Conservation (phyloP, 2,329 filamentous ascomycete genomes). For the Talaromyces marneffei region DNA sequence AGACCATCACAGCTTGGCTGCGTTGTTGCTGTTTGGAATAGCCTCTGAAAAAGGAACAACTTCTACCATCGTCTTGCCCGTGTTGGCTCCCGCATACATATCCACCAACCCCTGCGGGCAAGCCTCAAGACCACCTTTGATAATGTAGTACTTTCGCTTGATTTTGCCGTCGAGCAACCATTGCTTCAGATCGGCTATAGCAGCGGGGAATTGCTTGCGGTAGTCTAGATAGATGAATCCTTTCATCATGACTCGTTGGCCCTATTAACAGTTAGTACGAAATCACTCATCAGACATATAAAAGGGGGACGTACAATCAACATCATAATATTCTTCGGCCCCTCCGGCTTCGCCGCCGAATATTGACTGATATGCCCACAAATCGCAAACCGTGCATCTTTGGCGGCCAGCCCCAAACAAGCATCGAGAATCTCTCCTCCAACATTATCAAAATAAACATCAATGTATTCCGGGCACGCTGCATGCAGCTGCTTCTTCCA, state of each 20-base stretch:
- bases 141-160: slow-evolving; percentile 64
- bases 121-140: slow-evolving; percentile 60
- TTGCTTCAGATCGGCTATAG: slow-evolving; percentile 55
- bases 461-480: slow-evolving; percentile 55
- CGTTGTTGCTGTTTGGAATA: slow-evolving; percentile 21
- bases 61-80: slow-evolving; percentile 55
- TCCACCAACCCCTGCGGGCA: slow-evolving; percentile 59
- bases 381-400: slow-evolving; percentile 61
- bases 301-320: slow-evolving; percentile 29
- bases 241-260: slow-evolving; percentile 49
- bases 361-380: slow-evolving; percentile 68
- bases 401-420: slow-evolving; percentile 58
- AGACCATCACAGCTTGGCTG: slow-evolving; percentile 36
- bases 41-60: slow-evolving; percentile 33
- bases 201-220: slow-evolving; percentile 51
- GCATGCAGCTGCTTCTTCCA: slow-evolving; percentile 57
- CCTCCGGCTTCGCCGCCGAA: slow-evolving; percentile 52
- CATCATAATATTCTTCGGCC: slow-evolving; percentile 47
- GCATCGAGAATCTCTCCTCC: slow-evolving; percentile 66
- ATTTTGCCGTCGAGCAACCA: slow-evolving; percentile 70
- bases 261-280: slow-evolving; percentile 19
- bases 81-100: slow-evolving; percentile 65
- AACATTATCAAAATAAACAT: slow-evolving; percentile 71
- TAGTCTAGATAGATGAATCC: slow-evolving; percentile 72
- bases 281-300: neutral